Conservation (phyloP, 495 filamentous ascomycete genomes). For the Aspergillus diversus region DNA sequence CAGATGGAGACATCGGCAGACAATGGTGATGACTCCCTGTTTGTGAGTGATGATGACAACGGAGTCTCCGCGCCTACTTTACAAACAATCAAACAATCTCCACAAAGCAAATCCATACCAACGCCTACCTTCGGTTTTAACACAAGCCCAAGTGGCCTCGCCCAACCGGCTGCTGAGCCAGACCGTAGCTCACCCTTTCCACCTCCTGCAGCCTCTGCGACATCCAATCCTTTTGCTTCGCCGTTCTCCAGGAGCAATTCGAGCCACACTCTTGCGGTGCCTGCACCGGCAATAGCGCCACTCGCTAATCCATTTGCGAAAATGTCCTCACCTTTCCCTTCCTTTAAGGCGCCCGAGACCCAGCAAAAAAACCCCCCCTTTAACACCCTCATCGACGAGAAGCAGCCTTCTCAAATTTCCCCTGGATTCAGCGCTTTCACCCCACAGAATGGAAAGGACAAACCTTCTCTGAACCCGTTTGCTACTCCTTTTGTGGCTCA, state of each 20-base stretch:
- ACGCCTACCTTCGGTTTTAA: constrained; percentile 14
- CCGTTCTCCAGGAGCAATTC: constrained; percentile 21
- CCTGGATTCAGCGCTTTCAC: not conserved
- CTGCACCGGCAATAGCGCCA: constrained; percentile 7
- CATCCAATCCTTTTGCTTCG: constrained; percentile 27
- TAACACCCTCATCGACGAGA: not conserved
- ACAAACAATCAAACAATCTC: constrained; percentile 11
- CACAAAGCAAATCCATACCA: constrained; percentile 2
- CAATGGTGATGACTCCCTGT: constrained; percentile 43
- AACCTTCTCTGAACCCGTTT: not conserved
- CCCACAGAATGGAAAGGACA: constrained; percentile 4
- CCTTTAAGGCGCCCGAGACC: constrained; percentile 18
- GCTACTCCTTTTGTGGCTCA: constrained; percentile 8
- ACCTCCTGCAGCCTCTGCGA: constrained; percentile 8
- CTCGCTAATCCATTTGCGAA: constrained; percentile 27
- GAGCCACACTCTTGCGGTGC: constrained; percentile 2
- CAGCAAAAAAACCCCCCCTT: not conserved
- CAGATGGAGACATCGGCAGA: constrained; percentile 11
- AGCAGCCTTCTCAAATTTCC: not conserved
- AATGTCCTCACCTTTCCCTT: constrained; percentile 24
- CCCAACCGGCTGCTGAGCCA: constrained; percentile 15
- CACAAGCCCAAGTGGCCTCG: constrained; percentile 18
- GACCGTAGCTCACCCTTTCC: constrained; percentile 1
- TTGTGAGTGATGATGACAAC: constrained; percentile 48
- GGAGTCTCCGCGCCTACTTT: constrained; percentile 12